Evolutionary conservation across 257 asterid species (phyloP).

Genomic region (Lycium barbarum): DNA sequence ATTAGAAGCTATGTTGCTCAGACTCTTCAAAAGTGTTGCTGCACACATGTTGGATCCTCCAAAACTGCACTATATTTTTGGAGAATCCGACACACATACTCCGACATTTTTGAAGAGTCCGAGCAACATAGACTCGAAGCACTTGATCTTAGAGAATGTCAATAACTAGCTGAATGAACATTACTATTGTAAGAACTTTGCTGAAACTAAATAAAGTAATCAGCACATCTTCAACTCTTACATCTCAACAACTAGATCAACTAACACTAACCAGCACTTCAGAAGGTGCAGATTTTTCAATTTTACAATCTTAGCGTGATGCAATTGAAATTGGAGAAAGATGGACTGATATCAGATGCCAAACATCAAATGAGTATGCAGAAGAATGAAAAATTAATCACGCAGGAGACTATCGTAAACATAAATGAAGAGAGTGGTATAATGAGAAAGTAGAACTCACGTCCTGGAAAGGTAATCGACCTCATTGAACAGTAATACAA

Average conservation of each 20-base stretch:
- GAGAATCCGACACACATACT: neutral
- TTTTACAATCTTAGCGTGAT: neutral
- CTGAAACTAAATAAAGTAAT: too few species aligned
- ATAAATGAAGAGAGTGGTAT: neutral
- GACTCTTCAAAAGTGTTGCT: neutral
- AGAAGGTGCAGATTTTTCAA: neutral
- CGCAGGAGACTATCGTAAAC: neutral
- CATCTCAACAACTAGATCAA: neutral
- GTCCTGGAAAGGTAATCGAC: constrained; percentile 79
- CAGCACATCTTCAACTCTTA: neutral
- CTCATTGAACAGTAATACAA: constrained; percentile 72
- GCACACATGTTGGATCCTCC: neutral
- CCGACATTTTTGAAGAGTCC: neutral
- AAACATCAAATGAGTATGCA: constrained; percentile 5
- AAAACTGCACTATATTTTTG: neutral
- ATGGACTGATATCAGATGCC: neutral
- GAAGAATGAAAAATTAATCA: neutral
- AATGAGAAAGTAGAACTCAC: constrained; percentile 54
- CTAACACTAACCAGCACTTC: neutral
- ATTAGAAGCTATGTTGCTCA: neutral
- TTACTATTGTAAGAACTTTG: too few species aligned
- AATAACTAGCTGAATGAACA: too few species aligned
- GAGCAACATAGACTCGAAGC: neutral
- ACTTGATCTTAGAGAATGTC: too few species aligned
- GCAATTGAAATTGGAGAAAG: too few species aligned